These are phyloP conservation scores for Fusarium tricinctum DNA, from an alignment of 2,329 filamentous ascomycete genomes.

Conservation along the genomic window DNA sequence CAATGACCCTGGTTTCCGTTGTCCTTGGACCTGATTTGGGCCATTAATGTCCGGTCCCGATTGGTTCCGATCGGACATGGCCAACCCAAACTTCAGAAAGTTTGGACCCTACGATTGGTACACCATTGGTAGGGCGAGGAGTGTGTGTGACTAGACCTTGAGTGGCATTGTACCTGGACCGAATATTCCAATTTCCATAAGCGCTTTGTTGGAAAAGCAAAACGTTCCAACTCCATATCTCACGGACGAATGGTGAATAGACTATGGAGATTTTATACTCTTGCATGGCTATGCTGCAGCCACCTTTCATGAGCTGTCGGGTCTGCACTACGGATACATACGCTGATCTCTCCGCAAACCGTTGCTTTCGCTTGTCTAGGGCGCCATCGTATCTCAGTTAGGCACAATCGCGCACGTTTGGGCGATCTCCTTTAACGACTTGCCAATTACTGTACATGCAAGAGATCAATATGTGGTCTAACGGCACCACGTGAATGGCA, in stretches of 20 bases:
- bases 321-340: background rate
- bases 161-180: background rate
- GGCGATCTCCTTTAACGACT: slow-evolving; percentile 28
- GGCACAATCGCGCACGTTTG: slow-evolving; percentile 36
- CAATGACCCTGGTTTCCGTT: slow-evolving; percentile 13
- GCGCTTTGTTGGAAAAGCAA: slow-evolving; percentile 4
- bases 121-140: slow-evolving; percentile 31
- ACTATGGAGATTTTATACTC: background rate
- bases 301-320: background rate
- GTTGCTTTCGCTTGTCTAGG: slow-evolving; percentile 17
- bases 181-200: slow-evolving; percentile 10
- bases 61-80: slow-evolving; percentile 19
- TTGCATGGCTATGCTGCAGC: background rate
- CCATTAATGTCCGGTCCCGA: slow-evolving; percentile 27
- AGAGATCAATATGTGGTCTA: slow-evolving; percentile 27
- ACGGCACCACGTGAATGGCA: slow-evolving; percentile 41
- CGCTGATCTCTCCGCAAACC: slow-evolving; percentile 36
- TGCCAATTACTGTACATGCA: slow-evolving; percentile 16
- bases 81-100: slow-evolving; percentile 20
- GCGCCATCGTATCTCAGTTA: slow-evolving; percentile 42
- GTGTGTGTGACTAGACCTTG: slow-evolving; percentile 38
- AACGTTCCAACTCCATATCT: background rate
- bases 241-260: background rate
- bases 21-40: slow-evolving; percentile 19
- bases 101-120: slow-evolving; percentile 12